Conservation (phyloP, 176 grass and related monocot species). For the Bonia amplexicaulis region DNA sequence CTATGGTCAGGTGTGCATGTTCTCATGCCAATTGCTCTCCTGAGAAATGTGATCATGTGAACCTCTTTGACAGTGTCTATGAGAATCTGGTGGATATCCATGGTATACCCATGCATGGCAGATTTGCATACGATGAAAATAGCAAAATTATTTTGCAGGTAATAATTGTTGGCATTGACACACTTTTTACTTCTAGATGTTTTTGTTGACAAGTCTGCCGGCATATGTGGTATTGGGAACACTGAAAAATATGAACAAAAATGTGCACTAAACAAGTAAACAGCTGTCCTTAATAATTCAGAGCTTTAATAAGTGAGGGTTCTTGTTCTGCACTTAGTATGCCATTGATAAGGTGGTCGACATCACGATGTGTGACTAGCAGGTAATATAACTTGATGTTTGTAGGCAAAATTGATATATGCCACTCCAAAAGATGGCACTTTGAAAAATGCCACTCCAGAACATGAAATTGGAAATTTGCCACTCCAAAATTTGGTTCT, state of each 20-base stretch:
- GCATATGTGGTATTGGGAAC: not conserved
- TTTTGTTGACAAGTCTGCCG: not conserved
- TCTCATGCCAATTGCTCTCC: conserved; percentile 45
- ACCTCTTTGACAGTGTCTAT: conserved; percentile 55
- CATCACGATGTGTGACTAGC: not conserved
- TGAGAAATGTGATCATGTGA: conserved; percentile 69
- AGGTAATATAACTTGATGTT: not conserved
- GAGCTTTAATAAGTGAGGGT: not conserved
- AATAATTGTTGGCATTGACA: conserved; percentile 2
- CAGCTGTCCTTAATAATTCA: not conserved
- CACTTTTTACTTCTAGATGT: not conserved
- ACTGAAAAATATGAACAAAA: not conserved
- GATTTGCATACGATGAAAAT: conserved; percentile 79
- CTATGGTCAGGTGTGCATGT: conserved; percentile 56
- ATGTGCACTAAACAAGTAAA: not conserved
- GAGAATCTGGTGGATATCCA: conserved; percentile 55
- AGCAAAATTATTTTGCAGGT: conserved; percentile 75
- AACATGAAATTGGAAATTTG: too few relatives aligned
- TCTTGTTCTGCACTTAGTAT: not conserved
- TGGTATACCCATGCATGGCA: conserved; percentile 55
- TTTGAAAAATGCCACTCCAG: too few relatives aligned
- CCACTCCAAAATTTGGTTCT: too few relatives aligned
- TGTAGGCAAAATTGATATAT: too few relatives aligned
- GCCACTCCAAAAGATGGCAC: too few relatives aligned
- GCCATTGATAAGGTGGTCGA: not conserved